phyloP scores from a whole-genome alignment of 2,329 filamentous ascomycete genomes.

The Leptoxyphium fumago region DNA sequence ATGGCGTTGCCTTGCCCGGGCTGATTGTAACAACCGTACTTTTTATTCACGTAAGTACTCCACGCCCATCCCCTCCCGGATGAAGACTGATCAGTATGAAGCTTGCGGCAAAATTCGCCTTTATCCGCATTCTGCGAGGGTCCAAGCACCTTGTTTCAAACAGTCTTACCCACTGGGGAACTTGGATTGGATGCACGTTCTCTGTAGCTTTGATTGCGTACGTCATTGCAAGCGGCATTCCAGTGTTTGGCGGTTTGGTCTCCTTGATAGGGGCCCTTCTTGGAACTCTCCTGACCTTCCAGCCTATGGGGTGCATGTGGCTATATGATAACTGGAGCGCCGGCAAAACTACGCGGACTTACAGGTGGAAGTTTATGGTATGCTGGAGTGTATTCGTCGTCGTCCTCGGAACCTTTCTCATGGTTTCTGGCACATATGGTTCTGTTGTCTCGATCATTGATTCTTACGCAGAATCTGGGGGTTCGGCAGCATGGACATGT shows the following conservation, averaged over 20 bases:
- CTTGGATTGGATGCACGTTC: slow-evolving; percentile 9
- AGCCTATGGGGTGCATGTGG: slow-evolving; percentile 28
- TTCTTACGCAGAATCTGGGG: slow-evolving; percentile 19
- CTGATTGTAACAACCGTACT: slow-evolving; percentile 15
- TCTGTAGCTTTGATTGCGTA: slow-evolving; percentile 10
- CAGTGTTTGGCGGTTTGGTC: slow-evolving; percentile 13
- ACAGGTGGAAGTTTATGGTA: neutral
- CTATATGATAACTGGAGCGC: slow-evolving; percentile 26
- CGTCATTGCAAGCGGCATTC: slow-evolving; percentile 12
- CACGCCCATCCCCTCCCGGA: neutral
- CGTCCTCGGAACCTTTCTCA: slow-evolving; percentile 25
- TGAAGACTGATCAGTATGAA: neutral
- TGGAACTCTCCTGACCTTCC: slow-evolving; percentile 12
- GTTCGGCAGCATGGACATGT: slow-evolving; percentile 27
- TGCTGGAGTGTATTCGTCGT: slow-evolving; percentile 18
- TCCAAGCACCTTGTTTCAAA: slow-evolving; percentile 11
- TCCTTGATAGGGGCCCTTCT: slow-evolving; percentile 13
- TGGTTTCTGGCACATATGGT: slow-evolving; percentile 31
- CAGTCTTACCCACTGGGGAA: slow-evolving; percentile 9
- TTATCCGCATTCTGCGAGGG: slow-evolving; percentile 14
- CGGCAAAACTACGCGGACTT: neutral
- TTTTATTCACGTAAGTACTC: slow-evolving; percentile 8
- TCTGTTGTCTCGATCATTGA: slow-evolving; percentile 27
- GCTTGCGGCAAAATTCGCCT: slow-evolving; percentile 15
- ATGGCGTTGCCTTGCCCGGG: slow-evolving; percentile 22